Base-by-base conservation (phyloP, 2,329 filamentous ascomycete genomes). In the Ceratocystis smalleyi region DNA sequence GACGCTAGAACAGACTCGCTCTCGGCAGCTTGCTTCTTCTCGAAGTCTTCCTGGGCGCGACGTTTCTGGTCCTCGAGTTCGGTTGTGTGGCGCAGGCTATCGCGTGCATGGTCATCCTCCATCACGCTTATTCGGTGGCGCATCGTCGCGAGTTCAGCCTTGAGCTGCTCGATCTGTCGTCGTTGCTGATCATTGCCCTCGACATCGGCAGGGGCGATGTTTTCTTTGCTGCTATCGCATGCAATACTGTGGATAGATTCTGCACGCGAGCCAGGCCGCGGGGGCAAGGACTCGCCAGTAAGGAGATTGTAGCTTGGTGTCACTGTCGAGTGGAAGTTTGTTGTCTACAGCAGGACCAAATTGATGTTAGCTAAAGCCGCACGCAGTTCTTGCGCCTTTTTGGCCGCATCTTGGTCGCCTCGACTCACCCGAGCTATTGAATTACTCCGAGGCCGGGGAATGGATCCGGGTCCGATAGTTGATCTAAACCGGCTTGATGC, bases 121-220 rank as follows among this genome's bases (percentile, higher is more conserved):
- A 89, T 77, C 19, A 88, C 92, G 70, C 91, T 88, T 68, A 96
- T 80, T 66, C 92, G 89, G 75, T 96, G 99, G 67, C 86, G 86
- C 61, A 96, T 77, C 0, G 90, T 89, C 67, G 91, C 94, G 51
- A 97, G 79, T 74, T 96, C 90, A 1, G 92, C 89, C 71, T 92
- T 91, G 30, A 97, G 79, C 68, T 91, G 87, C 71, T 97, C 91
- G 66, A 81, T 82, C 43, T 77, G 77, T 64, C 76, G 79, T 60
- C 78, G 77, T 71, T 81, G 82, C 57, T 76, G 78, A 70, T 84
- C 82, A 70, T 83, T 82, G 64, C 80, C 77, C 66, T 83, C 79
- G n/a, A 78, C 78, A 66, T 83, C 82, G 0, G 79, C 76, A 0
- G 82, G 82, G 40, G 81, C 79, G 69, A 81, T 76, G 70, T 84